Evolutionary conservation across 164 flowering plant species (phyloP), one percentile per base, ranked within the genome.

Genomic region (Vitis cinerea): DNA sequence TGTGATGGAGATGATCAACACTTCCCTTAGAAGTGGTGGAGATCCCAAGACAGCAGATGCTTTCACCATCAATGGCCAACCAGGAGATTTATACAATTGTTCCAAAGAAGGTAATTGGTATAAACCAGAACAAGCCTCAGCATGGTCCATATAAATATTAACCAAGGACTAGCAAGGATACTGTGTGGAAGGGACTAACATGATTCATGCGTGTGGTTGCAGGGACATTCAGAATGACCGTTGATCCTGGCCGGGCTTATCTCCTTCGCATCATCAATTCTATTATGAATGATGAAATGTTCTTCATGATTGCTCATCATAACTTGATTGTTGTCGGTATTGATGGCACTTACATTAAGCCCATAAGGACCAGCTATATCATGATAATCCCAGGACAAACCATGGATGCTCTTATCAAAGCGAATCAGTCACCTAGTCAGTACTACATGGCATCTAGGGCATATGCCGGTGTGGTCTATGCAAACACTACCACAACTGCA

Each of bases 181-280:
- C 23, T 23, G 23, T 23, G 1, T 23, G 23, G 44, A 31, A 31
- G 44, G 19, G 44, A 31, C 44, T 31, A 31, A 31, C 44, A 31
- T 31, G 44, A 31, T 31, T 31, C 44, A 31, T 31, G 44, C 4
- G 3, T 31, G 6, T 2, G 44, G 6, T 31, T 31, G 3, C 44
- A 31, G 44, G 44, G 44, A 31, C 44, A 31, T 31, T 31, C 44
- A 31, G 44, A 6, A 31, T 53, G 4, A 2, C 3, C 57, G 72
- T 76, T 6, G 62, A 68, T 3, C 37, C 30, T 14, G 79, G 76
- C 11, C 64, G 59, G 14, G 64, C 72, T 29, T 68, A 72, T 27
- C 79, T 76, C 14, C 70, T 76, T 5, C 70, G 79, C 4, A 60
- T 76, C 11, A 55, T 76, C 66, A 76, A 68, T 48, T 69, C 75